These are phyloP conservation scores for Trifolium fragiferum DNA, from an alignment of 306 rosid genomes.

Conservation along the genomic window DNA sequence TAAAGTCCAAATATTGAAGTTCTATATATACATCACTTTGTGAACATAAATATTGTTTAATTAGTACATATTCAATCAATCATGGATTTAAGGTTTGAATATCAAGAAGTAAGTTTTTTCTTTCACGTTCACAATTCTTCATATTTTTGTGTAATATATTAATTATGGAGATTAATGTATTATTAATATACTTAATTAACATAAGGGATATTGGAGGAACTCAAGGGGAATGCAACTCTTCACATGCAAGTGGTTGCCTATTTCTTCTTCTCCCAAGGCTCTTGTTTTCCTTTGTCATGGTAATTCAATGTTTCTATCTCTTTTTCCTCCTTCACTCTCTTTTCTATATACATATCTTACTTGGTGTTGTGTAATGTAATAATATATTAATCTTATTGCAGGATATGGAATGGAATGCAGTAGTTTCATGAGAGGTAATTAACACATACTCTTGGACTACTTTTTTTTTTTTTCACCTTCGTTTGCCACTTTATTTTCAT, in stretches of 20 bases:
- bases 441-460: constrained; percentile 33
- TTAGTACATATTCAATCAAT: not conserved
- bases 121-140: not conserved
- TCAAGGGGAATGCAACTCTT: constrained; percentile 77
- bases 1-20: not conserved
- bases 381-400: constrained; percentile 31
- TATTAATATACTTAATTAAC: not conserved
- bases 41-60: not conserved
- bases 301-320: constrained; percentile 22
- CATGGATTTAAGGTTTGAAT: constrained; percentile 51
- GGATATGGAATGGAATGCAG: constrained; percentile 94
- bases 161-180: not conserved
- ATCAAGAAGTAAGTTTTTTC: constrained; percentile 51
- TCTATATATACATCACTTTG: too few relatives aligned
- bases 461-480: too few relatives aligned
- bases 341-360: not conserved
- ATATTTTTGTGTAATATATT: not conserved
- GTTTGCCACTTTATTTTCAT: not conserved
- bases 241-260: constrained; percentile 83
- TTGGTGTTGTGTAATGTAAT: not conserved
- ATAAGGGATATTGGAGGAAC: constrained; percentile 64
- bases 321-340: not conserved
- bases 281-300: constrained; percentile 93
- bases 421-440: constrained; percentile 79
- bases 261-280: constrained; percentile 64